Conservation (phyloP, 768 basidiomycete species). For the Lyophyllum atratum region DNA sequence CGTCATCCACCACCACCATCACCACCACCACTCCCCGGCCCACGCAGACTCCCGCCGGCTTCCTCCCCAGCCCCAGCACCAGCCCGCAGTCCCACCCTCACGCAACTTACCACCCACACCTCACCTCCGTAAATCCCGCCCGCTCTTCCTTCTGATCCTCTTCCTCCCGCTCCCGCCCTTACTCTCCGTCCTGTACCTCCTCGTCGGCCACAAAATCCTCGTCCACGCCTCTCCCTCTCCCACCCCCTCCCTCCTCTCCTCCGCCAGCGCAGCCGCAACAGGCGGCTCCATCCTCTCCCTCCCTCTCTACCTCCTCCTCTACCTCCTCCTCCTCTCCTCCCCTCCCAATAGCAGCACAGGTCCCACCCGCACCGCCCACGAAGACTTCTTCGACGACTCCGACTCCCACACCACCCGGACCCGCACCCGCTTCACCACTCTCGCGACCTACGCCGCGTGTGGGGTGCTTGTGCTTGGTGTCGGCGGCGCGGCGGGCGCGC, state of each 20-base stretch:
- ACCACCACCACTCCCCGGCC: not conserved
- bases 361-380: conserved; percentile 14
- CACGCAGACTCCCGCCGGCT: not conserved
- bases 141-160: conserved; percentile 17
- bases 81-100: not conserved
- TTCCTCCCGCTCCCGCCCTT: conserved; percentile 38
- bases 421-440: too few species aligned
- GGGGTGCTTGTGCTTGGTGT: conserved; percentile 22
- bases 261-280: conserved; percentile 32
- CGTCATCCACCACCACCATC: conserved; percentile 2
- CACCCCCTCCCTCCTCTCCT: conserved; percentile 25
- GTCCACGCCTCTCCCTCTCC: conserved; percentile 18
- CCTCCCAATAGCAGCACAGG: conserved; percentile 17
- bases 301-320: conserved; percentile 33
- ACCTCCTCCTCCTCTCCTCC: conserved; percentile 27
- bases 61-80: not conserved
- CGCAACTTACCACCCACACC: not conserved
- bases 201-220: conserved; percentile 33
- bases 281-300: conserved; percentile 36
- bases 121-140: conserved; percentile 2
- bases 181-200: conserved; percentile 30
- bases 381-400: conserved; percentile 38
- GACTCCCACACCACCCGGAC: conserved; percentile 2
- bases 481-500: conserved; percentile 29
- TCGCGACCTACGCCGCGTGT: conserved; percentile 18